These are phyloP conservation scores for Pichia membranifaciens DNA, from an alignment of 805 yeast genomes.

Conservation along the genomic window DNA sequence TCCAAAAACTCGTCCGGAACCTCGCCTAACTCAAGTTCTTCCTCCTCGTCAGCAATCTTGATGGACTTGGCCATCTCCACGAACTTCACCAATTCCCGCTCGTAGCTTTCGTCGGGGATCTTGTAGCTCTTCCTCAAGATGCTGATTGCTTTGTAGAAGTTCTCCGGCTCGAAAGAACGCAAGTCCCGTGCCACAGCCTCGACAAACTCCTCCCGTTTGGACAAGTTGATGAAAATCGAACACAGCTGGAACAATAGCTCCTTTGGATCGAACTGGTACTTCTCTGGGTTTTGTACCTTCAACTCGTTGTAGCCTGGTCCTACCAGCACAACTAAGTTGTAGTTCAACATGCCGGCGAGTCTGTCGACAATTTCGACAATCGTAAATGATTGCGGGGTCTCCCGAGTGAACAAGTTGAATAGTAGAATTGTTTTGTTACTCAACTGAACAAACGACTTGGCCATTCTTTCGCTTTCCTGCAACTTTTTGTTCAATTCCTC, in stretches of 20 bases:
- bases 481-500: constrained; percentile 58
- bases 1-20: constrained; percentile 95
- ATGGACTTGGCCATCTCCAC: constrained; percentile 59
- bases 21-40: constrained; percentile 85
- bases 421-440: constrained; percentile 77
- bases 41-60: constrained; percentile 62
- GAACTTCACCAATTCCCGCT: constrained; percentile 48
- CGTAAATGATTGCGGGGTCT: constrained; percentile 80
- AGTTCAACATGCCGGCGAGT: constrained; percentile 92
- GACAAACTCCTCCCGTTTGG: constrained; percentile 58
- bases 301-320: constrained; percentile 92
- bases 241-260: constrained; percentile 61
- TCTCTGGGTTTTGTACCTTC: constrained; percentile 77
- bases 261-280: constrained; percentile 78
- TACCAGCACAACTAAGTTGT: constrained; percentile 84
- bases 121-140: constrained; percentile 56
- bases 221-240: constrained; percentile 69
- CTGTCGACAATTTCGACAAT: constrained; percentile 89
- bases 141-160: constrained; percentile 64
- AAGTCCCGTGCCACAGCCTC: constrained; percentile 83
- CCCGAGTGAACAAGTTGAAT: constrained; percentile 75
- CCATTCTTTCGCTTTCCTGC: constrained; percentile 62
- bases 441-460: constrained; percentile 74
- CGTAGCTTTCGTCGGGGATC: constrained; percentile 41
- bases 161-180: constrained; percentile 70